Base-by-base conservation (phyloP, 352 stramenopile genomes). In the Phytophthora idaei region DNA sequence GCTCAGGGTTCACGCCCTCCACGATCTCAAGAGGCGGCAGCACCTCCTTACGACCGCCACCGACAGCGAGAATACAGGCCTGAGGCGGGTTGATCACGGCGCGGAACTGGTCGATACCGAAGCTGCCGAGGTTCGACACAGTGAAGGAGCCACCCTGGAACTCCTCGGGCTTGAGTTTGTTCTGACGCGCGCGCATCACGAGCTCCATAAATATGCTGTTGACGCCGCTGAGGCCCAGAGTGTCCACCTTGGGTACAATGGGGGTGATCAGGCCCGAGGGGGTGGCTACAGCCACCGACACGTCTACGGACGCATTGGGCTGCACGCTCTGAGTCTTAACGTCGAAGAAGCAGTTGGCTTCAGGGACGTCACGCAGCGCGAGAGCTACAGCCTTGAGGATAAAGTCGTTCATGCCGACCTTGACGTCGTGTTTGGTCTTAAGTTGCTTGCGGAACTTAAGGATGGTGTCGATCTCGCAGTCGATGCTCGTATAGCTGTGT, bases 71-170 rank as follows among this genome's bases (percentile, higher is more conserved):
- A 85, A 99, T 99, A 59, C 95, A 98, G 3, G 96, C 96, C 82
- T 99, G 97, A 10, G 98, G 97, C 39, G 94, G 95, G 84, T 99
- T 99, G 69, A 99, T 99, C 44, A 99, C 97, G 9, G 98, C 98
- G 42, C 86, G 96, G 75, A 99, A 99, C 77, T 97, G 90, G 68
- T 97, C 89, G 73, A 99, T 99, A 61, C 97, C 98, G 77, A 99
- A 99, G 72, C 86, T 87, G 14, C 98, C 98, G 55, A 99, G 83
- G 81, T 99, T 99, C 37, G 87, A 98, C 61, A 99, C 92, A n/a
- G 96, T 99, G 85, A 99, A 99, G 32, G 94, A 98, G 52, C 97
- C 98, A 56, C 97, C 97, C 80, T 99, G 94, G 83, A 99, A 99
- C 87, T 99, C 98, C 71, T 99, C 95, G 0, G 98, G 98, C 80